Evolutionary conservation across 169 alveolate species (phyloP), one percentile per base, ranked within the genome.

Genomic region (Blepharisma undulans): DNA sequence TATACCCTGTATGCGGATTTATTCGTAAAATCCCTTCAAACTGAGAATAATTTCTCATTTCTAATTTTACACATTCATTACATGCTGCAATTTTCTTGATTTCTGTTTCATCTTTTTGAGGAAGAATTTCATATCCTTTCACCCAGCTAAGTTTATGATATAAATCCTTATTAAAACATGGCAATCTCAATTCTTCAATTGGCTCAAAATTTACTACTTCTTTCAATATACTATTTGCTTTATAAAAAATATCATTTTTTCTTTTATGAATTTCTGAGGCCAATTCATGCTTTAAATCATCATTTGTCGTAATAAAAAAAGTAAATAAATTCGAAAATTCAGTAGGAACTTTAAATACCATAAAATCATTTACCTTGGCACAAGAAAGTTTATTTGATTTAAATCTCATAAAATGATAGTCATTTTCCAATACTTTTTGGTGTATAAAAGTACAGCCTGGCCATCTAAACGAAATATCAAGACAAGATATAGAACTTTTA

Each of bases 81-180:
- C 66, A 21, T 78, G 29, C 7, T 32, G 29, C 34, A 21, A 78
- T 32, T 21, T 29, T 27, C 16, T 78, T 59, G 16, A 22, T 29
- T 21, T 3, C 60, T 32, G 29, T 78, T 36, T 82, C 89, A 22
- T 82, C 89, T 21, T 30, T 22, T 48, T 82, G 89, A 82, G 89
- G 78, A 82, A 72, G 89, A 82, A 82, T 82, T 82, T 82, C 89
- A 59, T 82, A 82, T n/a, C 89, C 89, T 12, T 82, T 22, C 10
- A 82, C 27, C 76, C 89, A 82, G 72, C 30, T 21, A 25, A 82
- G 33, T 19, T 25, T 60, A 7, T 74, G 60, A 22, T 59, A 32
- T 19, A 59, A 72, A 1, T 82, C 29, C n/a, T 82, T 82, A 22
- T 59, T 82, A 33, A 82, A 82, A 4, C 76, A 21, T 22, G 89